These are phyloP conservation scores for Coniochaeta sp. DNA, from an alignment of 2,329 filamentous ascomycete genomes.

Conservation along the genomic window DNA sequence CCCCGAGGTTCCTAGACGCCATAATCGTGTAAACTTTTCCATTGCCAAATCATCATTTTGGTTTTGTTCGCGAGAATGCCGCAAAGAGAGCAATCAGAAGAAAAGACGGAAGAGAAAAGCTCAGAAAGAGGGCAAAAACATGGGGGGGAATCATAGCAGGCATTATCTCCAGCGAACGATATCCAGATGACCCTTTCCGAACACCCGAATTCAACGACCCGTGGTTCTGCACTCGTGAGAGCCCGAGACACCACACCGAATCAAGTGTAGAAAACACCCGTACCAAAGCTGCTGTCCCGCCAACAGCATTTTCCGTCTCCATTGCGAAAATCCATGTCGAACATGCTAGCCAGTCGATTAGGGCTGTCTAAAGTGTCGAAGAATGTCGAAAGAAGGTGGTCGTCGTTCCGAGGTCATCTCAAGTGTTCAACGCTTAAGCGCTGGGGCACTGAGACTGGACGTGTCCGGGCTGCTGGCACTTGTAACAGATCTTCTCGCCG, in stretches of 20 bases:
- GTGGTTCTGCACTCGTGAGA: neutral
- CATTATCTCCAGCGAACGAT: slow-evolving; percentile 4
- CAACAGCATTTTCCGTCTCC: neutral
- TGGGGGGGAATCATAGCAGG: slow-evolving; percentile 3
- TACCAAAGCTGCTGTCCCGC: neutral
- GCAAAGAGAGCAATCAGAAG: neutral
- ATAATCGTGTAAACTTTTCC: slow-evolving; percentile 2
- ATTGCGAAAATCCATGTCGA: neutral
- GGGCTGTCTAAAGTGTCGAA: neutral
- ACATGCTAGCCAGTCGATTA: neutral
- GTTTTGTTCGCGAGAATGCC: neutral
- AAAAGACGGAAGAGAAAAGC: slow-evolving; percentile 1
- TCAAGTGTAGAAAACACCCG: neutral
- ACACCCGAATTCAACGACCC: slow-evolving; percentile 1
- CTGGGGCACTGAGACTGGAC: slow-evolving; percentile 84
- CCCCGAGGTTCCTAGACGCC: neutral
- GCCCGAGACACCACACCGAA: neutral
- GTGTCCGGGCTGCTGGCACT: slow-evolving; percentile 79
- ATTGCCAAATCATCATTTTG: slow-evolving; percentile 4
- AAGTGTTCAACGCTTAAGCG: neutral
- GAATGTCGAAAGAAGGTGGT: slow-evolving; percentile 1
- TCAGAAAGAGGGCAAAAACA: slow-evolving; percentile 4
- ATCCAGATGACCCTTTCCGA: slow-evolving; percentile 2
- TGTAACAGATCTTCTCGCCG: slow-evolving; percentile 97
- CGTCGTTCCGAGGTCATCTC: neutral